phyloP scores from a whole-genome alignment of 2,329 filamentous ascomycete genomes.

The Parastagonospora avenae region DNA sequence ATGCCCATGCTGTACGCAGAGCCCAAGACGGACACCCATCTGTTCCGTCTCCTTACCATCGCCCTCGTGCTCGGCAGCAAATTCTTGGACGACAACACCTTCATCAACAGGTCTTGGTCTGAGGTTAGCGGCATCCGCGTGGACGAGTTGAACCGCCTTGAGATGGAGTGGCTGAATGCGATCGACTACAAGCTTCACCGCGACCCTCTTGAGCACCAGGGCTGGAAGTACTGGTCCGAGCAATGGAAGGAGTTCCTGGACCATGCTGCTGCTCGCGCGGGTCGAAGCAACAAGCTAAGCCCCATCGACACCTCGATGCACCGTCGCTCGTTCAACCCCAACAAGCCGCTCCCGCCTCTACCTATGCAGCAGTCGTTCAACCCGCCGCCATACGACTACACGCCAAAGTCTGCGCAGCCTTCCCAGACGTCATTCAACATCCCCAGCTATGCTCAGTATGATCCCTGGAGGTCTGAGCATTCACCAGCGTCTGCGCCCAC shows the following conservation, averaged over 20 bases:
- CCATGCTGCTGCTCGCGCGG: slow-evolving; percentile 51
- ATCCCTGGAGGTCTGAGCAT: slow-evolving; percentile 51
- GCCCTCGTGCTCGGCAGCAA: slow-evolving; percentile 88
- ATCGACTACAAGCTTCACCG: slow-evolving; percentile 88
- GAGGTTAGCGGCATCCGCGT: slow-evolving; percentile 92
- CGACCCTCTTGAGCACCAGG: slow-evolving; percentile 78
- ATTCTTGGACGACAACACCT: slow-evolving; percentile 95
- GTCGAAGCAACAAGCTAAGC: slow-evolving; percentile 55
- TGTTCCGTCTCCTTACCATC: slow-evolving; percentile 87
- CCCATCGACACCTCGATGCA: slow-evolving; percentile 70
- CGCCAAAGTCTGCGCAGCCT: slow-evolving; percentile 42
- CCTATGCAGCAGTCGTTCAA: slow-evolving; percentile 50
- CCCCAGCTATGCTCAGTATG: slow-evolving; percentile 45
- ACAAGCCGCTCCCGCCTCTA: slow-evolving; percentile 52
- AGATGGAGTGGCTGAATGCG: slow-evolving; percentile 83
- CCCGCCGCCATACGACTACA: slow-evolving; percentile 40
- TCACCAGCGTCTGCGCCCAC: slow-evolving; percentile 61
- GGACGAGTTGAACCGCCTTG: slow-evolving; percentile 79
- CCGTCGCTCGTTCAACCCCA: slow-evolving; percentile 52
- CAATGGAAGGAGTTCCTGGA: slow-evolving; percentile 70
- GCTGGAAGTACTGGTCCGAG: slow-evolving; percentile 67
- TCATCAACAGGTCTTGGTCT: slow-evolving; percentile 96
- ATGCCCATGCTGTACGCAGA: slow-evolving; percentile 72
- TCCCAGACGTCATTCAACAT: slow-evolving; percentile 46
- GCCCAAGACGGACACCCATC: slow-evolving; percentile 65